phyloP scores from a whole-genome alignment of 2,329 filamentous ascomycete species.

The Mollisiaceae sp. region DNA sequence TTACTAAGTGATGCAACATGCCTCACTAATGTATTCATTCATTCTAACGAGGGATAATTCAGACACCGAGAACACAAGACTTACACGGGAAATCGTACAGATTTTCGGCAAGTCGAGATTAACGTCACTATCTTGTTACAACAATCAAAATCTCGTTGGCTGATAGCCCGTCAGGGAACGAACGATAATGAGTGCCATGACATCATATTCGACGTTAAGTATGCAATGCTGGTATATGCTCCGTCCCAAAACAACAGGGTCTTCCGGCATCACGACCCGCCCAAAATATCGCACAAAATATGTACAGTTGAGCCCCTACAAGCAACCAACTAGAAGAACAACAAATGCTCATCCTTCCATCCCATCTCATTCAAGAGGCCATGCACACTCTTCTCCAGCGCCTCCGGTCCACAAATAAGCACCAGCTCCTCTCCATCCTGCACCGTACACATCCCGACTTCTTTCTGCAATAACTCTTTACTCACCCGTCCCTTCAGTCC shows the following conservation, averaged over 20 bases:
- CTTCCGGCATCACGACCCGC: conserved; percentile 15
- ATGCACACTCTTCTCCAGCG: conserved; percentile 72
- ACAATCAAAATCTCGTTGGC: no score
- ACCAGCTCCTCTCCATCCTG: conserved; percentile 63
- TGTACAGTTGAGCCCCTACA: background rate
- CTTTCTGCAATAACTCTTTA: conserved; percentile 62
- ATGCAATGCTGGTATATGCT: conserved; percentile 4
- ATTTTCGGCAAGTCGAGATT: background rate
- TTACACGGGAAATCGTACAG: no score
- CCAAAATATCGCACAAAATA: background rate
- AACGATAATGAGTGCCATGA: background rate
- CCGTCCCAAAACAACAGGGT: background rate
- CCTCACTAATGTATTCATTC: no score
- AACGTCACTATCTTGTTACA: background rate
- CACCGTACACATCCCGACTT: conserved; percentile 52
- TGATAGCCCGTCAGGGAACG: background rate
- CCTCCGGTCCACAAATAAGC: conserved; percentile 78
- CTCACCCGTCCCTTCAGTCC: conserved; percentile 73
- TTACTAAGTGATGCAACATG: no score
- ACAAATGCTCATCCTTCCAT: conserved; percentile 73
- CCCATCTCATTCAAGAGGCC: conserved; percentile 63
- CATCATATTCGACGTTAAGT: background rate
- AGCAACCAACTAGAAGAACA: conserved; percentile 67
- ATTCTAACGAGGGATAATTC: no score
- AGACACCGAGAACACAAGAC: no score